Conservation (phyloP, 2,329 filamentous ascomycete species). For the Onygenales sp. region DNA sequence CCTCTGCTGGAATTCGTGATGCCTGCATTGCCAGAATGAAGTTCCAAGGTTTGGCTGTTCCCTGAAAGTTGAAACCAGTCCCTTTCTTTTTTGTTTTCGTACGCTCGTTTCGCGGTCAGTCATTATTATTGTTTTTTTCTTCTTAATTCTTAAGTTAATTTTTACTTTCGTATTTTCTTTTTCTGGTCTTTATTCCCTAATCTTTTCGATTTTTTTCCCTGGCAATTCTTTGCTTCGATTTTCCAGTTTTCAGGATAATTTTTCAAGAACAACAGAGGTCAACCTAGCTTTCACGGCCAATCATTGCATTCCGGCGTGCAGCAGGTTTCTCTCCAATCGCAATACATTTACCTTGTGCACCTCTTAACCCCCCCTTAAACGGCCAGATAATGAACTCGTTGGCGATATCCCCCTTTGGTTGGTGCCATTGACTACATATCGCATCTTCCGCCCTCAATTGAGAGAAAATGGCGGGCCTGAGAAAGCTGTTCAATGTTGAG, state of each 20-base stretch:
- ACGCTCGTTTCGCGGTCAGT: not conserved
- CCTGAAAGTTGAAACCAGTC: not conserved
- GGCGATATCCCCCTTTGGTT: not conserved
- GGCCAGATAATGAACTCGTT: not conserved
- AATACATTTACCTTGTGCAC: not conserved
- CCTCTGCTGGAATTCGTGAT: not conserved
- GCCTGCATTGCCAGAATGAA: not conserved
- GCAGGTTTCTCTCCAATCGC: not conserved
- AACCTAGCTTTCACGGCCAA: not conserved
- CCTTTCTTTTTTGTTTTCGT: not conserved
- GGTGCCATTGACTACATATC: not conserved
- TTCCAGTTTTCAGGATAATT: not conserved
- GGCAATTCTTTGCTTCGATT: not conserved
- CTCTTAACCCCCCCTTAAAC: not conserved
- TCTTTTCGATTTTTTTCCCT: not conserved
- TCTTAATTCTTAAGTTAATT: not conserved
- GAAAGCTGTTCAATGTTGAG: conserved; percentile 9
- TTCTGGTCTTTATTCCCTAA: not conserved
- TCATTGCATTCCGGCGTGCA: not conserved
- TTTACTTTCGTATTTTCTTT: not conserved
- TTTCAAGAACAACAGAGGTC: not conserved
- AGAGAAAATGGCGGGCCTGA: conserved; percentile 19
- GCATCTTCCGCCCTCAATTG: not conserved
- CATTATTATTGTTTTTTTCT: not conserved
- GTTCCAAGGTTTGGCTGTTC: not conserved